Evolutionary conservation across 768 basidiomycete species (phyloP), one percentile per base, ranked within the genome.

Genomic region (Agrocybe praecox): DNA sequence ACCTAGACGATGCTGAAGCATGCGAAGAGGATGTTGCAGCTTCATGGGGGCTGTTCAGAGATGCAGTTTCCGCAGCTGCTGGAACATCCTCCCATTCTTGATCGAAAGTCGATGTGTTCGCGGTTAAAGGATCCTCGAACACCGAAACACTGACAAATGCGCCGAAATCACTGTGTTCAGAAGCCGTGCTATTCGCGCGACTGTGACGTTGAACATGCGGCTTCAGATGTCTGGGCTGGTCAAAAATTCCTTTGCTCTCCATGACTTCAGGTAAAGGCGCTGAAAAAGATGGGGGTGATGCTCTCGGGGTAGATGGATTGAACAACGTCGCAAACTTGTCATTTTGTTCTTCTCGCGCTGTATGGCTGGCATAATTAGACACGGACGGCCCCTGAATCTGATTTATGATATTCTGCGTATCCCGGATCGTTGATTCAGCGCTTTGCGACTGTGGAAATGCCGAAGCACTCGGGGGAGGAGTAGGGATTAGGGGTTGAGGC

Each of bases 71-170:
- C 18, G 52, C 49, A 6, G 14, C 34, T 32, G 46, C 46, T 15
- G 57, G 53, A 29, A 42, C 40, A n/a, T 33, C 55, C 9, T 53
- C 36, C 11, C 34, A 42, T 11, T 56, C 57, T 1, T 51, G 53
- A 17, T 61, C 61, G 48, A 65, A 62, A 51, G 18, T 26, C 49
- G 19, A 53, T 24, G 60, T 49, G 18, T 55, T 64, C 15, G 45
- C 67, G 42, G 66, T 67, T 22, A 84, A 70, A 2, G 86, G 84
- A 56, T 88, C 84, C 33, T 86, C 80, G 9, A 73, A 63, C 0
- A 80, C 70, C 0, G 81, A 73, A 0, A 87, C 84, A 3, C 82
- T 82, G 1, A 88, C 82, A 50, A 88, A 87, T 0, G 83, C 73
- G 10, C 86, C 85, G 63, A 86, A 87, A 18, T 88, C 86, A 49